These are phyloP conservation scores for Flaveria robusta DNA, from an alignment of 129 eudicot genomes.

Conservation along the genomic window DNA sequence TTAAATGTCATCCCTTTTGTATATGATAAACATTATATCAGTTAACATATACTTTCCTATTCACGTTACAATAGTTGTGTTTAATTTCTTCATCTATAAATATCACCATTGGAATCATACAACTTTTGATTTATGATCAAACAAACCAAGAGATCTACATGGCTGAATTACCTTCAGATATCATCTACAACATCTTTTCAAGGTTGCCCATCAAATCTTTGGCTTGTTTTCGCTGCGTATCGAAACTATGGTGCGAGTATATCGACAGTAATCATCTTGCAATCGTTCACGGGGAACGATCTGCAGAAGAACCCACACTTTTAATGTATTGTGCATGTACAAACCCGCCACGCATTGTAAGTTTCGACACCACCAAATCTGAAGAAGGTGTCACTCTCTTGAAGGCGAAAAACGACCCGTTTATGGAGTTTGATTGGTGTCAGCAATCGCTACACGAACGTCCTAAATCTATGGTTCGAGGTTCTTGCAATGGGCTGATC, in stretches of 20 bases:
- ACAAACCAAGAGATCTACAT: background rate
- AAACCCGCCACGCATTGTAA: background rate
- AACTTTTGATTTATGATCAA: background rate
- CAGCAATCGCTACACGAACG: no score
- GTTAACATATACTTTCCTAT: background rate
- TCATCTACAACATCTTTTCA: constrained; percentile 8
- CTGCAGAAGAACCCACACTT: background rate
- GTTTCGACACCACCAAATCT: background rate
- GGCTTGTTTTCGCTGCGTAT: constrained; percentile 1
- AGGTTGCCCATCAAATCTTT: constrained; percentile 1
- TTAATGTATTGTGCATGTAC: background rate
- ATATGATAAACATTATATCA: background rate
- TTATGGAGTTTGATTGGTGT: background rate
- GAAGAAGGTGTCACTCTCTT: background rate
- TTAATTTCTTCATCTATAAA: background rate
- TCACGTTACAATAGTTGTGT: no score
- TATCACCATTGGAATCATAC: background rate
- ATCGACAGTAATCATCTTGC: background rate
- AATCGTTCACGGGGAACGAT: background rate
- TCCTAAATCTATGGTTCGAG: background rate
- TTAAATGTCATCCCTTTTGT: background rate
- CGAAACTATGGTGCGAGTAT: constrained; percentile 2
- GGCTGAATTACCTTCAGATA: constrained; percentile 9
- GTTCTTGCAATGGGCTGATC: constrained; percentile 4
- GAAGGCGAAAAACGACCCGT: background rate